Conservation (phyloP, 495 filamentous ascomycete species). For the Aspergillus kassunensis region DNA sequence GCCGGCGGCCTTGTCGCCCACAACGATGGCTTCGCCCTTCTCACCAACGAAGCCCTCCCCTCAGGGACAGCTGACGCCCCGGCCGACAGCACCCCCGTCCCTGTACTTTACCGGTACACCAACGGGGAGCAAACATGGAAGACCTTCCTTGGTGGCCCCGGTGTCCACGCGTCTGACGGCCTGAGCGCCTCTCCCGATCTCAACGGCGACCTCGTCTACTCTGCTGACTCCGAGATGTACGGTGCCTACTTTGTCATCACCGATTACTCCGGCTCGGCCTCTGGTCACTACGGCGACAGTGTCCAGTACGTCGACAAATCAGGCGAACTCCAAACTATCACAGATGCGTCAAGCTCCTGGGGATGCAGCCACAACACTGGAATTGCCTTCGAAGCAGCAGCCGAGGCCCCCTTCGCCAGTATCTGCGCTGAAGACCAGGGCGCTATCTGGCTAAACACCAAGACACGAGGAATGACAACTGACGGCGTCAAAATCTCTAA, state of each 20-base stretch:
- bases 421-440: slow-evolving; percentile 55
- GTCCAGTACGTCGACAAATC: slow-evolving; percentile 47
- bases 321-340: slow-evolving; percentile 39
- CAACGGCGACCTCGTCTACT: slow-evolving; percentile 54
- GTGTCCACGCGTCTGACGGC: slow-evolving; percentile 39
- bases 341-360: slow-evolving; percentile 45
- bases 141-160: slow-evolving; percentile 48
- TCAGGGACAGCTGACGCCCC: slow-evolving; percentile 44
- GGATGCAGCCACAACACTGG: slow-evolving; percentile 59
- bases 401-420: slow-evolving; percentile 46
- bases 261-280: slow-evolving; percentile 45
- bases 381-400: slow-evolving; percentile 52
- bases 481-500: slow-evolving; percentile 51
- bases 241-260: slow-evolving; percentile 55
- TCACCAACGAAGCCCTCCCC: slow-evolving; percentile 47
- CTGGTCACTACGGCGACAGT: slow-evolving; percentile 52
- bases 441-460: slow-evolving; percentile 55
- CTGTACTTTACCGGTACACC: slow-evolving; percentile 46
- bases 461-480: slow-evolving; percentile 45
- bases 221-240: slow-evolving; percentile 44
- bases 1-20: slow-evolving; percentile 54
- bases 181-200: slow-evolving; percentile 46
- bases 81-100: slow-evolving; percentile 40
- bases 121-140: slow-evolving; percentile 47
- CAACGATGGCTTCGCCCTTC: slow-evolving; percentile 52